These are phyloP conservation scores for Atkinsonella texensis DNA, from an alignment of 2,329 filamentous ascomycete species.

Conservation along the genomic window DNA sequence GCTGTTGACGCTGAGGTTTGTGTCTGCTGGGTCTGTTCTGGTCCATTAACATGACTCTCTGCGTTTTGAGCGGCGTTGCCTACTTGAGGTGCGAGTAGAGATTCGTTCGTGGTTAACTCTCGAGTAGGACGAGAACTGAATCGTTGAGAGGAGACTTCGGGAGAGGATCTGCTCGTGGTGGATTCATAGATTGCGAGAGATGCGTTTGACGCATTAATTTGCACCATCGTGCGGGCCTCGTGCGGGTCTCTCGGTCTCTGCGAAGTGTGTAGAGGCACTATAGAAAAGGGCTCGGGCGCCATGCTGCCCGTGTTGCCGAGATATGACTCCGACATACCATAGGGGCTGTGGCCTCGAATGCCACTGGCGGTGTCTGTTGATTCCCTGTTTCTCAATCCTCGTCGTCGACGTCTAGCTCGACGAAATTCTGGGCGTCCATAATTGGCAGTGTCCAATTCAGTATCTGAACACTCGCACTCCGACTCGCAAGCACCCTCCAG, in stretches of 20 bases:
- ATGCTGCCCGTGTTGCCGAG: not conserved
- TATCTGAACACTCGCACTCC: conserved; percentile 43
- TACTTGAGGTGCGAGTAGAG: not conserved
- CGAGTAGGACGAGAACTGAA: not conserved
- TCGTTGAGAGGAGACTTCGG: not conserved
- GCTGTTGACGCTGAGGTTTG: not conserved
- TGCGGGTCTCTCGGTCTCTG: not conserved
- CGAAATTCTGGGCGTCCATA: conserved; percentile 18
- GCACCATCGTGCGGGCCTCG: not conserved
- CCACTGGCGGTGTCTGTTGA: conserved; percentile 1
- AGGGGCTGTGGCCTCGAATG: conserved; percentile 10
- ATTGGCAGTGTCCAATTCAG: conserved; percentile 41
- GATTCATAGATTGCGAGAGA: conserved; percentile 6
- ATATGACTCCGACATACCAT: conserved; percentile 8
- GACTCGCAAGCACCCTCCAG: conserved; percentile 37
- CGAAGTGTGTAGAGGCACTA: not conserved
- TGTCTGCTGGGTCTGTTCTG: not conserved
- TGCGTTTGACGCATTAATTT: conserved; percentile 2
- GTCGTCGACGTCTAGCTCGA: conserved; percentile 8
- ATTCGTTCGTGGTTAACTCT: not conserved
- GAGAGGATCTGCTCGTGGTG: not conserved
- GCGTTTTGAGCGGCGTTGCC: not conserved
- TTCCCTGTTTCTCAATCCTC: not conserved
- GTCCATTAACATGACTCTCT: not conserved
- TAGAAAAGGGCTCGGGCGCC: not conserved